Conservation (phyloP, 805 yeast genomes). For the Yarrowia sp. region DNA sequence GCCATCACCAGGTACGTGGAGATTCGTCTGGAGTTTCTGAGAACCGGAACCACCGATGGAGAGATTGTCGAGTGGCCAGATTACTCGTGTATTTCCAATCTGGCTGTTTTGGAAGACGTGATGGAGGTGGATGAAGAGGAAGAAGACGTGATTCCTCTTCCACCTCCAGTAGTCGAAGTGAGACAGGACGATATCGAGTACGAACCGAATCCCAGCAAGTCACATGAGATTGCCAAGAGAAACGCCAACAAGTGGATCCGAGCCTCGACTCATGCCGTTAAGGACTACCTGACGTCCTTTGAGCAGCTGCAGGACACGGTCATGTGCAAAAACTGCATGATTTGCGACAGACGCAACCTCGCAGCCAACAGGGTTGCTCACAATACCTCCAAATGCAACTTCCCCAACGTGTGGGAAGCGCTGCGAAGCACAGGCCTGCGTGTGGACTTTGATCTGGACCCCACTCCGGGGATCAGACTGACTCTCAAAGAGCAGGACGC, state of each 20-base stretch:
- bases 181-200: not conserved
- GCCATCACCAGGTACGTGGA: not conserved
- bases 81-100: not conserved
- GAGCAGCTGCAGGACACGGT: not conserved
- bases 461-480: too few relatives aligned
- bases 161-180: not conserved
- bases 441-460: slow-evolving; percentile 1
- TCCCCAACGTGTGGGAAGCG: slow-evolving; percentile 6
- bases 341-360: not conserved
- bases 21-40: slow-evolving; percentile 3
- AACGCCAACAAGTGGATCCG: slow-evolving; percentile 8
- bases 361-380: not conserved
- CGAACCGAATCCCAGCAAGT: not conserved
- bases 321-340: slow-evolving; percentile 3
- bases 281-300: not conserved
- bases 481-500: not conserved
- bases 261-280: not conserved
- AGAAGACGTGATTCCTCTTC: not conserved
- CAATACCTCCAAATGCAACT: slow-evolving; percentile 3
- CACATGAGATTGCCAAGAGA: slow-evolving; percentile 23
- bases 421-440: not conserved
- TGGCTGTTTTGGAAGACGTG: too few relatives aligned
- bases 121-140: slow-evolving; percentile 1
- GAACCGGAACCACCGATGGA: not conserved
- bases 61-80: not conserved